Conservation (phyloP, 257 asterid genomes). For the Scutellaria baicalensis region DNA sequence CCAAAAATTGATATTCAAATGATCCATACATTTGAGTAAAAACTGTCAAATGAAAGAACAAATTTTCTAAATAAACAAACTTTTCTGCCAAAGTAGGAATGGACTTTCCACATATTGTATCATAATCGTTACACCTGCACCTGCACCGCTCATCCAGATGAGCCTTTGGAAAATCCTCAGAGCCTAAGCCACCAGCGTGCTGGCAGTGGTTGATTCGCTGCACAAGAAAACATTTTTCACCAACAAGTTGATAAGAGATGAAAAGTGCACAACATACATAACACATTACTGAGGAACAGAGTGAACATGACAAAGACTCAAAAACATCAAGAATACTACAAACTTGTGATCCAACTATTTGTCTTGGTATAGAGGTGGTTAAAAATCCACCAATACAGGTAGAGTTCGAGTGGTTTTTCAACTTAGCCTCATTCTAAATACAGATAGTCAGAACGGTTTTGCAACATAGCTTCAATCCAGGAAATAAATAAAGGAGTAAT, state of each 20-base stretch:
- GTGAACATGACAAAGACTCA: not conserved
- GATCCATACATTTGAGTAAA: slow-evolving; percentile 7
- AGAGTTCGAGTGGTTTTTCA: too few species aligned
- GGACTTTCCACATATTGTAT: not conserved
- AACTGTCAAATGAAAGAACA: not conserved
- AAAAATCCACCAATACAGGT: not conserved
- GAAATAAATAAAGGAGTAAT: too few species aligned
- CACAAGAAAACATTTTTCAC: slow-evolving; percentile 5
- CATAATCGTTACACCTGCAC: not conserved
- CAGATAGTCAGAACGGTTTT: not conserved
- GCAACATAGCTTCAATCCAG: not conserved
- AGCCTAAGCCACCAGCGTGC: slow-evolving; percentile 73
- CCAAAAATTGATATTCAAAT: slow-evolving; percentile 7
- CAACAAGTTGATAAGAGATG: not conserved
- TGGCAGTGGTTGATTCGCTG: slow-evolving; percentile 87
- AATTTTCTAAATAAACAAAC: slow-evolving; percentile 9
- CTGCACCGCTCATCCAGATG: slow-evolving; percentile 7
- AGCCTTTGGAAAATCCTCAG: not conserved
- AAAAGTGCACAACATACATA: not conserved
- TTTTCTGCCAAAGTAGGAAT: not conserved
- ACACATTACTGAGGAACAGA: not conserved
- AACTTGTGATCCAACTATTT: not conserved
- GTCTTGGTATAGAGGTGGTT: not conserved
- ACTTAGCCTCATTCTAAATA: not conserved
- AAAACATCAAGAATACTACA: not conserved